phyloP scores from a whole-genome alignment of 441 rosid genomes.

The Syzygium malaccense region DNA sequence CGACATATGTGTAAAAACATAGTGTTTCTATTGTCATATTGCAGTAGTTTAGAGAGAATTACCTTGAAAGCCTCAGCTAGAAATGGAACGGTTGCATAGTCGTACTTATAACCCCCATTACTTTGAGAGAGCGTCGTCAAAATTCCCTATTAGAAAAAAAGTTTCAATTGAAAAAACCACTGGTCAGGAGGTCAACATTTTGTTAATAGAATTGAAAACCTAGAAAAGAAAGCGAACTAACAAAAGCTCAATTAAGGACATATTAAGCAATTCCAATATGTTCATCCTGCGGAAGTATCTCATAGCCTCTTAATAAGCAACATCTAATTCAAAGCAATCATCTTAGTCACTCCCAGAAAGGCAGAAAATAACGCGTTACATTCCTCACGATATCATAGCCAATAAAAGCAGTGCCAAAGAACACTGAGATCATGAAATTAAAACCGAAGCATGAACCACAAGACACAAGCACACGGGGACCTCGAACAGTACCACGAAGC shows the following conservation, averaged over 20 bases:
- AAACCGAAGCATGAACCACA: background rate
- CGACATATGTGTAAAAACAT: background rate
- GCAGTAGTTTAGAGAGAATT: background rate
- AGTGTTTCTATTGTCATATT: background rate
- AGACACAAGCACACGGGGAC: background rate
- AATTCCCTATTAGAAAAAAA: slow-evolving; percentile 40
- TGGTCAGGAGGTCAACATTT: background rate
- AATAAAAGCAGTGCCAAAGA: background rate
- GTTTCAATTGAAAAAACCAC: background rate
- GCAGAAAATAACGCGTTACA: background rate
- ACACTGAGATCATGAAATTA: background rate
- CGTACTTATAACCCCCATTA: slow-evolving; percentile 59
- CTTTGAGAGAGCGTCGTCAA: slow-evolving; percentile 63
- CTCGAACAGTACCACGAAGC: background rate
- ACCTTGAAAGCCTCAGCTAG: slow-evolving; percentile 73
- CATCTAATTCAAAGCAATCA: background rate
- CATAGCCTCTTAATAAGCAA: background rate
- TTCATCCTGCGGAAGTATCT: background rate
- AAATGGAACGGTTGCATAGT: slow-evolving; percentile 70
- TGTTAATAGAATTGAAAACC: background rate
- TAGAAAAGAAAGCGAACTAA: background rate
- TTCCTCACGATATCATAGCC: background rate
- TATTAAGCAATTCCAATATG: background rate
- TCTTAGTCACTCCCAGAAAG: background rate
- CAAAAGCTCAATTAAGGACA: background rate